phyloP scores from a whole-genome alignment of 768 basidiomycete genomes.

The Rubroboletus satanas region DNA sequence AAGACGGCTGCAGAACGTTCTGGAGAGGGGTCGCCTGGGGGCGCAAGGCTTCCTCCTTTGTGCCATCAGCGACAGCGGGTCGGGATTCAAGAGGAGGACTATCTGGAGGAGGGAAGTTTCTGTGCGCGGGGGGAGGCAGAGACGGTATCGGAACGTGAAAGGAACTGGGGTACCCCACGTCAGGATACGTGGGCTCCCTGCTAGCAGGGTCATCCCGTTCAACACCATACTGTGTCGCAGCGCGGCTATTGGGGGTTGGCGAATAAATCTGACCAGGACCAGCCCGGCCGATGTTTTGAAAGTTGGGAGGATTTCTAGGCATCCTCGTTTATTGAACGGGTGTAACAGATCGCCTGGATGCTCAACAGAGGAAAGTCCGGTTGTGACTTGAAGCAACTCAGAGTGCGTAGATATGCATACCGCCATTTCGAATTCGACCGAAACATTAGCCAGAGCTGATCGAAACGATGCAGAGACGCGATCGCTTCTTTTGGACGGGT shows the following conservation, averaged over 20 bases:
- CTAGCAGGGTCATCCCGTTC: not conserved
- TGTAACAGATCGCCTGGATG: conserved; percentile 17
- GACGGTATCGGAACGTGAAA: conserved; percentile 7
- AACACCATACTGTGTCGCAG: not conserved
- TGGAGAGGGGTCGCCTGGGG: conserved; percentile 17
- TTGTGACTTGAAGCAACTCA: not conserved
- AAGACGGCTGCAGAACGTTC: conserved; percentile 30
- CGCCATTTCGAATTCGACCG: conserved; percentile 19
- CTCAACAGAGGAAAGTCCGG: conserved; percentile 1
- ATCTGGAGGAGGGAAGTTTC: not conserved
- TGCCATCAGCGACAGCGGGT: conserved; percentile 1
- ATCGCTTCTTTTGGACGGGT: too few relatives aligned
- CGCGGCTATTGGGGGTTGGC: not conserved
- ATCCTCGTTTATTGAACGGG: conserved; percentile 14
- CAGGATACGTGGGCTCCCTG: conserved; percentile 1
- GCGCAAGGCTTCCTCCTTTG: conserved; percentile 2
- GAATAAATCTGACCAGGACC: conserved; percentile 17
- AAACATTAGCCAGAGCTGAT: conserved; percentile 1
- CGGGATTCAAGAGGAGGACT: not conserved
- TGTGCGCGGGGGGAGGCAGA: conserved; percentile 4
- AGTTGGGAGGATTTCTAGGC: conserved; percentile 13
- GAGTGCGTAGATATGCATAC: conserved; percentile 8
- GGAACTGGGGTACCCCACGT: conserved; percentile 4
- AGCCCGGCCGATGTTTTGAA: conserved; percentile 15
- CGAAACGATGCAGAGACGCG: not conserved